These are phyloP conservation scores for Elsinoe batatas DNA, from an alignment of 2,329 filamentous ascomycete species.

Conservation along the genomic window DNA sequence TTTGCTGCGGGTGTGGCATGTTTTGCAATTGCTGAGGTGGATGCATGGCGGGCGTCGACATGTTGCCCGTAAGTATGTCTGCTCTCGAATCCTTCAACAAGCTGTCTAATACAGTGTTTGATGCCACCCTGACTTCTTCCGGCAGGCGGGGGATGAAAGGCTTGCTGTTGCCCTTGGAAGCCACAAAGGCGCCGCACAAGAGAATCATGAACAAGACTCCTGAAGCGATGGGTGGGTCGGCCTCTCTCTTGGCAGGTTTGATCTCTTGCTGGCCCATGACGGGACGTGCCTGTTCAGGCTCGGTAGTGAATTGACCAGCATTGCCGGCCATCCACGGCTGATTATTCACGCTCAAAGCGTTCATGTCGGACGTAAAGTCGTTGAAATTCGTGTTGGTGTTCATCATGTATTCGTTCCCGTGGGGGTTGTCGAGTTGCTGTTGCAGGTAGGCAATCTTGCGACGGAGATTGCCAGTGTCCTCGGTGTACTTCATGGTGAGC, in stretches of 20 bases:
- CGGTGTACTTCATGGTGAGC: slow-evolving; percentile 75
- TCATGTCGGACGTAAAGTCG: slow-evolving; percentile 70
- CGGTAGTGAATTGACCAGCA: slow-evolving; percentile 21
- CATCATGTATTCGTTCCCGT: slow-evolving; percentile 34
- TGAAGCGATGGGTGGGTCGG: slow-evolving; percentile 58
- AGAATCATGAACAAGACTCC: slow-evolving; percentile 89
- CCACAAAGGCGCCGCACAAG: slow-evolving; percentile 89
- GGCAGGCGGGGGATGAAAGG: slow-evolving; percentile 67
- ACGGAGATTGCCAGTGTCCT: slow-evolving; percentile 81
- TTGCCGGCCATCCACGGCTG: slow-evolving; percentile 61
- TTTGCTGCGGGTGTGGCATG: not conserved
- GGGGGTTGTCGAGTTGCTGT: slow-evolving; percentile 56
- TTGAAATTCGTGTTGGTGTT: slow-evolving; percentile 53
- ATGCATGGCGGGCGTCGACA: not conserved
- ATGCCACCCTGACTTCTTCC: slow-evolving; percentile 69
- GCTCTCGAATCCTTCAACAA: slow-evolving; percentile 74
- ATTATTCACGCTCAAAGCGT: slow-evolving; percentile 69
- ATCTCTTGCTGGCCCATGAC: slow-evolving; percentile 13
- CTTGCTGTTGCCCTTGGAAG: slow-evolving; percentile 60
- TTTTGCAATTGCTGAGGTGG: slow-evolving; percentile 1
- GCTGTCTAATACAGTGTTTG: slow-evolving; percentile 66
- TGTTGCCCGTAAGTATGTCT: slow-evolving; percentile 4
- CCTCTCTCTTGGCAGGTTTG: slow-evolving; percentile 21
- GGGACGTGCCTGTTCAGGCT: slow-evolving; percentile 25
- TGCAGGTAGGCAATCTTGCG: slow-evolving; percentile 83